Base-by-base conservation (phyloP, 2,329 filamentous ascomycete species). In the Hypoxylon sp. region DNA sequence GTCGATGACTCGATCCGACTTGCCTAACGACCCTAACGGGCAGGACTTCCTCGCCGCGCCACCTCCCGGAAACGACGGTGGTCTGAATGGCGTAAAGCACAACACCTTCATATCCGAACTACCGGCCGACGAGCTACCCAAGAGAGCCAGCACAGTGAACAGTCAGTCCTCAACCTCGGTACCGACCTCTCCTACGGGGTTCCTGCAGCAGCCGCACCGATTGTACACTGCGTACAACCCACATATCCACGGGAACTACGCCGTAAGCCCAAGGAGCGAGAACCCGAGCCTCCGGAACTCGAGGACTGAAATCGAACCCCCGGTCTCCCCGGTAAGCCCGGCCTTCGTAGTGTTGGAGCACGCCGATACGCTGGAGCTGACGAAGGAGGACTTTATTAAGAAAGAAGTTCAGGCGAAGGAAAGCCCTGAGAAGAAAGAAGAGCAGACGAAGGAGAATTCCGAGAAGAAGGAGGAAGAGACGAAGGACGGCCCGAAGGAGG, bases 221-320 rank as follows among this genome's bases (percentile, higher is more conserved):
- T 52, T 43, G 43, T 71, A 55, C 21, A 43, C 58, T 1, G 69
- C 69, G n/a, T 71, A 71, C 38, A 71, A 71, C 51, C 69, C 69
- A 5, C 10, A 32, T 4, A 11, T 69, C 1, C 69, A 71, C 32
- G 69, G 66, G 0, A 60, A 71, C 50, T 66, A 66, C 60, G 66
- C 57, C 1, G 50, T 62, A 43, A 13, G 28, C 25, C 5, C 19
- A 6, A 43, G 19, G 38, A 43, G 38, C 38, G 38, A 43, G 38
- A 43, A 19, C 7, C 11, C 38, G 17, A 17, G 38, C 17, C 4
- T 10, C 17, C 38, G 5, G 9, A 11, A 43, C 7, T n/a, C 38
- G 9, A 21, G 14, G 23, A 4, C 25, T 19, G 36, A 13, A 19
- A n/a, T 9, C 9, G 53, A 56, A 7, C 11, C 17, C 53, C 14